Conservation (phyloP, 306 rosid species). For the Aeschynomene evenia region DNA sequence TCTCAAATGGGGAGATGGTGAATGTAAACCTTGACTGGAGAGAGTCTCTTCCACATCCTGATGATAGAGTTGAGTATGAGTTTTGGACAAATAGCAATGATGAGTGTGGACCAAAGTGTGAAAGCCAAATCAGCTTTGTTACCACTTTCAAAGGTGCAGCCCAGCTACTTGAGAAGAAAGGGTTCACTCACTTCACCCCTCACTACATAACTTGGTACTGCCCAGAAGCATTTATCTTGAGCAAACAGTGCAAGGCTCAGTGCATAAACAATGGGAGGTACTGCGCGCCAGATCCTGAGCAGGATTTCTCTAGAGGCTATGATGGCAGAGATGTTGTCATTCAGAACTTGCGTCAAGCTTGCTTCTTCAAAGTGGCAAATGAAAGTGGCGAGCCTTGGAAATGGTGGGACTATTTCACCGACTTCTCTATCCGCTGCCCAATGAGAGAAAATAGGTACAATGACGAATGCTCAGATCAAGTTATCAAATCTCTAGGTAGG, state of each 20-base stretch:
- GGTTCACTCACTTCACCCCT: slow-evolving; percentile 82
- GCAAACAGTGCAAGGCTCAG: slow-evolving; percentile 89
- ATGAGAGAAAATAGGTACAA: slow-evolving; percentile 72
- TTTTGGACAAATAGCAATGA: slow-evolving; percentile 97
- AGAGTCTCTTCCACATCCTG: slow-evolving; percentile 99
- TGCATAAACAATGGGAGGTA: slow-evolving; percentile 92
- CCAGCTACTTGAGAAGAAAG: slow-evolving; percentile 88
- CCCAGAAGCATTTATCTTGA: slow-evolving; percentile 75
- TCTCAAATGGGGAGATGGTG: slow-evolving; percentile 68
- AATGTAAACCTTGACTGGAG: slow-evolving; percentile 92
- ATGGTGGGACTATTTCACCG: slow-evolving; percentile 98
- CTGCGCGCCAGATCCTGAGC: slow-evolving; percentile 98
- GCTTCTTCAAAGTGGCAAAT: slow-evolving; percentile 86
- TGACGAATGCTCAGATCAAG: slow-evolving; percentile 78
- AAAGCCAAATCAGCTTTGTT: slow-evolving; percentile 68
- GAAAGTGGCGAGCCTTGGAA: slow-evolving; percentile 91
- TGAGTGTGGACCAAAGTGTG: slow-evolving; percentile 95
- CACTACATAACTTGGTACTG: slow-evolving; percentile 96
- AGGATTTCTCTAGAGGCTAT: slow-evolving; percentile 81
- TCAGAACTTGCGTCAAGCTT: slow-evolving; percentile 88
- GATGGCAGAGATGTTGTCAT: slow-evolving; percentile 88
- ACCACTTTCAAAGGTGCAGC: slow-evolving; percentile 88
- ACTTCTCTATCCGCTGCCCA: slow-evolving; percentile 91
- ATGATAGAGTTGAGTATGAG: slow-evolving; percentile 95
- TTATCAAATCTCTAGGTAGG: slow-evolving; percentile 80